Conservation (phyloP, 2,329 filamentous ascomycete genomes). For the Shiraia sp. region DNA sequence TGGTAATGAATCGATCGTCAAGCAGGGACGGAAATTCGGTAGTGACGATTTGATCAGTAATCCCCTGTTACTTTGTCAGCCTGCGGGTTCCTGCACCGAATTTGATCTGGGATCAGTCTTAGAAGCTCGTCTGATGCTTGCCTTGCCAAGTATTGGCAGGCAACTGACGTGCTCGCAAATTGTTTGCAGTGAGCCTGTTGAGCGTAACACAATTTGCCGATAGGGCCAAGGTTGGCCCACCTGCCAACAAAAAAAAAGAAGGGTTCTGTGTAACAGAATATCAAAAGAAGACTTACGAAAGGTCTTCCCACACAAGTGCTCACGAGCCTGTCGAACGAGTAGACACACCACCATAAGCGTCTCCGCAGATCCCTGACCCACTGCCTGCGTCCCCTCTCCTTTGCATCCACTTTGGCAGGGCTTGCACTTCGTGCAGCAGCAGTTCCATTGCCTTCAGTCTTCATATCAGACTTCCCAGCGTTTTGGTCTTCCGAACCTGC, state of each 20-base stretch:
- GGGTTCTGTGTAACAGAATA: conserved; percentile 1
- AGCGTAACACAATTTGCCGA: too few species aligned
- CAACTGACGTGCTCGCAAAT: too few species aligned
- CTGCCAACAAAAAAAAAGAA: not conserved
- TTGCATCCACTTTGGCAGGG: conserved; percentile 49
- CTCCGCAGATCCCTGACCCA: conserved; percentile 86
- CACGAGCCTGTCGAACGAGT: conserved; percentile 91
- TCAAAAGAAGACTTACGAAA: conserved; percentile 57
- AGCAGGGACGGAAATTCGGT: conserved; percentile 90
- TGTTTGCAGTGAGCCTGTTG: too few species aligned
- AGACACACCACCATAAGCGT: conserved; percentile 95
- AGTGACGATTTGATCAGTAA: conserved; percentile 94
- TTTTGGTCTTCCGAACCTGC: conserved; percentile 37
- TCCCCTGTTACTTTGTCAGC: conserved; percentile 51
- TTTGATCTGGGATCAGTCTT: too few species aligned
- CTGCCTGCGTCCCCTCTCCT: conserved; percentile 70
- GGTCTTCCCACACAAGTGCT: conserved; percentile 91
- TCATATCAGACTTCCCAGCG: conserved; percentile 27
- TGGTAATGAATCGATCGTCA: conserved; percentile 87
- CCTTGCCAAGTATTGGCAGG: not conserved
- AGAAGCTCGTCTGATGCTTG: not conserved
- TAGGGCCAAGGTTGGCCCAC: too few species aligned
- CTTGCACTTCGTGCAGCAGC: conserved; percentile 24
- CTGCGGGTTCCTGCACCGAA: too few species aligned
- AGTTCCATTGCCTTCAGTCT: conserved; percentile 33